phyloP scores from a whole-genome alignment of 2,329 filamentous ascomycete genomes.

The Claviceps africana region DNA sequence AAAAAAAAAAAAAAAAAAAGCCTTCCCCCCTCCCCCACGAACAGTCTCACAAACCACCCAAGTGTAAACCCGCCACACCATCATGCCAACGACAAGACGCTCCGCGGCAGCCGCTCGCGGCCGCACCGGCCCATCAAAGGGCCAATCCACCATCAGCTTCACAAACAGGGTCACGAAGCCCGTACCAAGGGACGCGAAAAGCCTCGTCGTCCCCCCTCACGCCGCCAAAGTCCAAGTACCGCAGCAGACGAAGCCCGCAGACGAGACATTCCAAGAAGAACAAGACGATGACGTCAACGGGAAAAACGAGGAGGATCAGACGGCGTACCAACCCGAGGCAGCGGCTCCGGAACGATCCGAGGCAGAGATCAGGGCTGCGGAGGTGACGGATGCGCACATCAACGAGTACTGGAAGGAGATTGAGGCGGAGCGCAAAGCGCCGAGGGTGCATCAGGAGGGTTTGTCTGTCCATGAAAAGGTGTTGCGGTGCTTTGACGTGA shows the following conservation, averaged over 20 bases:
- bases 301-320: slow-evolving; percentile 13
- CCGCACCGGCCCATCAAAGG: slow-evolving; percentile 24
- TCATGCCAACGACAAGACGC: slow-evolving; percentile 37
- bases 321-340: slow-evolving; percentile 14
- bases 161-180: slow-evolving; percentile 42
- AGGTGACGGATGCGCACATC: slow-evolving; percentile 54
- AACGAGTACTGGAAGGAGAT: slow-evolving; percentile 63
- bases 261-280: slow-evolving; percentile 8
- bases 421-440: slow-evolving; percentile 53
- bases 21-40: no score
- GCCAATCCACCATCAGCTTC: slow-evolving; percentile 44
- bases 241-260: slow-evolving; percentile 10
- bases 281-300: slow-evolving; percentile 12
- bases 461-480: slow-evolving; percentile 70
- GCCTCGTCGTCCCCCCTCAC: slow-evolving; percentile 20
- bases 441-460: slow-evolving; percentile 63
- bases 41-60: neutral
- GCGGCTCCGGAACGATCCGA: slow-evolving; percentile 30
- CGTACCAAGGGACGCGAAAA: slow-evolving; percentile 31
- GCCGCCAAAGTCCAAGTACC: slow-evolving; percentile 21
- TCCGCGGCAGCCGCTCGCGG: slow-evolving; percentile 26
- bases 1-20: no score
- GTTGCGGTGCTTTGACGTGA: slow-evolving; percentile 82
- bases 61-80: slow-evolving; percentile 5
- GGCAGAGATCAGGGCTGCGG: slow-evolving; percentile 44